Evolutionary conservation across 768 basidiomycete species (phyloP).

Genomic region (Fomitopsis serialis): DNA sequence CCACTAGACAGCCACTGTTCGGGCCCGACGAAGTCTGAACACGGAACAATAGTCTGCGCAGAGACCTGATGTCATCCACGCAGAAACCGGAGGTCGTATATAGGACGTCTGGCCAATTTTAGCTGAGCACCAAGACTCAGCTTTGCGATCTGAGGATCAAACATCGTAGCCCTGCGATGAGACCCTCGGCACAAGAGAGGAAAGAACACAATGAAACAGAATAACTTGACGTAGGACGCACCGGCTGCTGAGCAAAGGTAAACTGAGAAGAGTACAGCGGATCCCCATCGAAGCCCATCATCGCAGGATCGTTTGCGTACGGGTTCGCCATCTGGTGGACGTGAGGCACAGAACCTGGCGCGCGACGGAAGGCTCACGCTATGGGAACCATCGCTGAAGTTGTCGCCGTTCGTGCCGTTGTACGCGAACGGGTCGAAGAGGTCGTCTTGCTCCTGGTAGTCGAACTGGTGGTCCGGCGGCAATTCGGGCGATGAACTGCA

Average conservation of each 20-base stretch:
- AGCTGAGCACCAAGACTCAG: too few species aligned
- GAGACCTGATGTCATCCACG: too few species aligned
- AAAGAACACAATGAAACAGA: too few species aligned
- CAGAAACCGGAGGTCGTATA: too few species aligned
- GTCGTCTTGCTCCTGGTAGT: slow-evolving; percentile 21
- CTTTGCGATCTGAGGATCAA: too few species aligned
- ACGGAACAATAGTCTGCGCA: too few species aligned
- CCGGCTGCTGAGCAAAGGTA: slow-evolving; percentile 21
- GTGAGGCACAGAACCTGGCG: neutral
- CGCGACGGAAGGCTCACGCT: slow-evolving; percentile 16
- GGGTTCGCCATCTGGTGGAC: slow-evolving; percentile 7
- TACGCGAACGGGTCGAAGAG: slow-evolving; percentile 23
- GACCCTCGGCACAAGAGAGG: too few species aligned
- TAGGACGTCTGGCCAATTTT: too few species aligned
- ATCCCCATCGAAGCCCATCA: slow-evolving; percentile 21
- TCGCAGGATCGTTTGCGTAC: slow-evolving; percentile 10
- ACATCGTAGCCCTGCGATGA: too few species aligned
- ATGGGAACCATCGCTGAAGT: slow-evolving; percentile 27
- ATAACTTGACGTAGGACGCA: too few species aligned
- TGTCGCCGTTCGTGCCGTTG: slow-evolving; percentile 16
- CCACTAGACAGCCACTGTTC: too few species aligned
- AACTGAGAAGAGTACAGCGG: slow-evolving; percentile 19
- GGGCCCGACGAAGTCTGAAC: too few species aligned
- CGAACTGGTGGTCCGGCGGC: slow-evolving; percentile 14
- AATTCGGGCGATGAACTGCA: slow-evolving; percentile 7